Evolutionary conservation across 192 early-diverging fungal species (phyloP).

Genomic region (Powellomyces hirtus): DNA sequence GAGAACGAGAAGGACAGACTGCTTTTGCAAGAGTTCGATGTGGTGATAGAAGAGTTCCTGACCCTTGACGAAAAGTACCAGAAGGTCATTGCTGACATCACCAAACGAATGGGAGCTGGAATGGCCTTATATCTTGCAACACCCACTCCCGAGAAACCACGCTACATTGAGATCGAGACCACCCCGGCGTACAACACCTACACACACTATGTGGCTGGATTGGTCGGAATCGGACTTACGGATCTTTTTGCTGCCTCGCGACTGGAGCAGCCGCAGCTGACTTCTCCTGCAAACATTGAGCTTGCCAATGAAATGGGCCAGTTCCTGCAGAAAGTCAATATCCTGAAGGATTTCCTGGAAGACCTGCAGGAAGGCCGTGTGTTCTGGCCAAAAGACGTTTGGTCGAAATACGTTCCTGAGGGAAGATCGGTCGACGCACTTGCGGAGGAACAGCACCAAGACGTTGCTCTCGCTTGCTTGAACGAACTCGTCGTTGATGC

Average conservation of each 20-base stretch:
- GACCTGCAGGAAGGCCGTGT: slow-evolving; percentile 83
- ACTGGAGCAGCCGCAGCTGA: slow-evolving; percentile 59
- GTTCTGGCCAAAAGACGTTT: slow-evolving; percentile 97
- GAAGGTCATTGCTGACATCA: slow-evolving; percentile 85
- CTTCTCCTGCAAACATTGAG: slow-evolving; percentile 12
- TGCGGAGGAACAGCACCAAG: slow-evolving; percentile 64
- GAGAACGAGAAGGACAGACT: slow-evolving; percentile 93
- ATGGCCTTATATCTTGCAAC: slow-evolving; percentile 73
- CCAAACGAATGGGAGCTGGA: slow-evolving; percentile 88
- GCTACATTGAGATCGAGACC: slow-evolving; percentile 55
- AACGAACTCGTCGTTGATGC: slow-evolving; percentile 88
- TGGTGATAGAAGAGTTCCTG: slow-evolving; percentile 88
- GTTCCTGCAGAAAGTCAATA: slow-evolving; percentile 98
- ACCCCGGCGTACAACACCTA: slow-evolving; percentile 93
- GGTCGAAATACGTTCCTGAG: slow-evolving; percentile 71
- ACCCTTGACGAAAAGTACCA: slow-evolving; percentile 71
- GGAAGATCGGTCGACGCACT: slow-evolving; percentile 67
- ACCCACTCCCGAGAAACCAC: slow-evolving; percentile 4
- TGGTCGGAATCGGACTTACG: slow-evolving; percentile 91
- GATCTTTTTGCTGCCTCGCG: slow-evolving; percentile 84
- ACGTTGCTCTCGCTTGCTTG: slow-evolving; percentile 72
- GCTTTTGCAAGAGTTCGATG: slow-evolving; percentile 84
- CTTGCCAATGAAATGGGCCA: slow-evolving; percentile 92
- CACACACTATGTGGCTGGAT: slow-evolving; percentile 96
- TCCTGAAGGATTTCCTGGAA: slow-evolving; percentile 91